Conservation (phyloP, 495 filamentous ascomycete genomes). For the Penicillium diatomitis region DNA sequence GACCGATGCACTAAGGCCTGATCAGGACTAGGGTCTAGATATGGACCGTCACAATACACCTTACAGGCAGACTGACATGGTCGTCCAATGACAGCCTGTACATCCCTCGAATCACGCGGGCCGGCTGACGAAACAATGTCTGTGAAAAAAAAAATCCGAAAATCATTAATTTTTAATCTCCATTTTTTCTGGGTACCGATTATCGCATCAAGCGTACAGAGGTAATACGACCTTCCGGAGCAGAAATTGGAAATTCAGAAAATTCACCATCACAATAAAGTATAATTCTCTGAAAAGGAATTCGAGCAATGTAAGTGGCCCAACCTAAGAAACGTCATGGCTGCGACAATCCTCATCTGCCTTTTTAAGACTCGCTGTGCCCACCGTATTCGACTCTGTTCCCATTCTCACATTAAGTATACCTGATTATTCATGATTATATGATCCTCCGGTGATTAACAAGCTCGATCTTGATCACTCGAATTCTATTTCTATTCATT, state of each 20-base stretch:
- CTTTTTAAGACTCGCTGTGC: constrained; percentile 11
- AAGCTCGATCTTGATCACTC: not conserved
- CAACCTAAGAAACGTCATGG: constrained; percentile 9
- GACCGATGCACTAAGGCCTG: not conserved
- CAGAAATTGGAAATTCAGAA: too few species aligned
- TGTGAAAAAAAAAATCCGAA: not conserved
- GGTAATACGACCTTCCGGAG: too few species aligned
- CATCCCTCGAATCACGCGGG: not conserved
- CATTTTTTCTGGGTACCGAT: too few species aligned
- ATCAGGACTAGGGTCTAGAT: constrained; percentile 2
- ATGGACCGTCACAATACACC: constrained; percentile 5
- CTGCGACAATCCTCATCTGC: not conserved
- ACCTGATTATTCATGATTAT: constrained; percentile 15
- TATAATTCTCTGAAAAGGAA: too few species aligned
- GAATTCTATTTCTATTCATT: not conserved
- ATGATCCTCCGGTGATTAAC: not conserved
- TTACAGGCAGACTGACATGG: constrained; percentile 1
- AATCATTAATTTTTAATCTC: not conserved
- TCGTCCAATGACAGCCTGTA: not conserved
- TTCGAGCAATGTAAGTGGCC: not conserved
- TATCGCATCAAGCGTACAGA: too few species aligned
- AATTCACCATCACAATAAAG: too few species aligned
- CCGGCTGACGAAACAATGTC: not conserved
- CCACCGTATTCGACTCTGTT: constrained; percentile 1
- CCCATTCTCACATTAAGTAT: not conserved